These are phyloP conservation scores for Telfairia occidentalis DNA, from an alignment of 331 rosid species.

Conservation along the genomic window DNA sequence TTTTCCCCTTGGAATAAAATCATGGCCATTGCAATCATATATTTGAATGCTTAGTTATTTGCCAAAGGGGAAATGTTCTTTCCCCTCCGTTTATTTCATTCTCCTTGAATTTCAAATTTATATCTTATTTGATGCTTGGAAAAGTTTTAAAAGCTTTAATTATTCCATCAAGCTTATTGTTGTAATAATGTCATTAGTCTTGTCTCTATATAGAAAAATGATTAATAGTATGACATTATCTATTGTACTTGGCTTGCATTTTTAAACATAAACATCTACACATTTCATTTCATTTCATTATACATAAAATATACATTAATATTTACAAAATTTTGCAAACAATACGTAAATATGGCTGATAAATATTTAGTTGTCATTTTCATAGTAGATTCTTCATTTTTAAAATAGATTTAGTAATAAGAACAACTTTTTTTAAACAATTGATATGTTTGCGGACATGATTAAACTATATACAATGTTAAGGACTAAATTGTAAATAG, in stretches of 20 bases:
- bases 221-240: not conserved
- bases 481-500: not conserved
- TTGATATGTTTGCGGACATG: not conserved
- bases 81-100: not conserved
- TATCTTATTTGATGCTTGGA: not conserved
- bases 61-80: constrained; percentile 10
- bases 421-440: not conserved
- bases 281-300: not conserved
- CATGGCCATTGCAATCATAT: constrained; percentile 24
- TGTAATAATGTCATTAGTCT: constrained; percentile 3
- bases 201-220: not conserved
- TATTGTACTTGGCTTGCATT: not conserved
- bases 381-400: not conserved
- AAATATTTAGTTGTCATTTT: not conserved
- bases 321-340: not conserved
- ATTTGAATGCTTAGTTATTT: constrained; percentile 11
- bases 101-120: not conserved
- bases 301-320: not conserved
- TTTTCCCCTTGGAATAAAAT: constrained; percentile 17
- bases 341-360: not conserved
- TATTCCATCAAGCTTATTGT: constrained; percentile 2
- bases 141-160: not conserved
- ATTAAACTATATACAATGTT: not conserved
- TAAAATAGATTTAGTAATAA: not conserved
- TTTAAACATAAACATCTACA: too few relatives aligned